These are phyloP conservation scores for Adenanthera pavonina DNA, from an alignment of 306 rosid species.

Conservation along the genomic window DNA sequence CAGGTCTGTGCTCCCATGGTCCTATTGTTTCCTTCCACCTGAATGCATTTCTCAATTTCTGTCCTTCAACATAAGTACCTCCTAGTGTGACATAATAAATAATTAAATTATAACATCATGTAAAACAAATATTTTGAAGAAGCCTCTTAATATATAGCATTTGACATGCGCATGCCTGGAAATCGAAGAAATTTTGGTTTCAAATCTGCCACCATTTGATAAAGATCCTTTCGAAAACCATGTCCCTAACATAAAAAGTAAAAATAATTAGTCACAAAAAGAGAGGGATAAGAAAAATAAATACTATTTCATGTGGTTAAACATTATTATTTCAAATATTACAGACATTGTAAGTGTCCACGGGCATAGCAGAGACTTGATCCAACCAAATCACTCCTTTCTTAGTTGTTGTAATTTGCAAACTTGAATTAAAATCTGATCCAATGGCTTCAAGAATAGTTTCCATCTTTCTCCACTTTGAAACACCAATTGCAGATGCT, in stretches of 20 bases:
- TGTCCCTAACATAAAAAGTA: slow-evolving; percentile 49
- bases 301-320: not conserved
- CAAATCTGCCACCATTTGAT: slow-evolving; percentile 6
- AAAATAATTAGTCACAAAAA: not conserved
- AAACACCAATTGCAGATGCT: slow-evolving; percentile 44
- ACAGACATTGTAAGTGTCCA: slow-evolving; percentile 45
- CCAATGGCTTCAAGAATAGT: slow-evolving; percentile 19
- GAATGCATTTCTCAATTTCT: slow-evolving; percentile 88
- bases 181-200: slow-evolving; percentile 19
- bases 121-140: slow-evolving; percentile 41
- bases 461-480: slow-evolving; percentile 40
- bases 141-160: not conserved
- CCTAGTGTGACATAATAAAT: slow-evolving; percentile 46
- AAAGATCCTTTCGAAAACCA: slow-evolving; percentile 33
- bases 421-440: slow-evolving; percentile 24
- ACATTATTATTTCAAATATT: not conserved
- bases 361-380: slow-evolving; percentile 19
- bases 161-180: slow-evolving; percentile 52
- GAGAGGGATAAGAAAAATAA: not conserved
- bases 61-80: slow-evolving; percentile 95
- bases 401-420: slow-evolving; percentile 42
- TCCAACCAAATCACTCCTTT: slow-evolving; percentile 48
- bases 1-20: slow-evolving; percentile 68
- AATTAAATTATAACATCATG: slow-evolving; percentile 51
- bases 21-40: slow-evolving; percentile 74